These are phyloP conservation scores for Rubia occidens DNA, from an alignment of 305 asterid species.

Conservation along the genomic window DNA sequence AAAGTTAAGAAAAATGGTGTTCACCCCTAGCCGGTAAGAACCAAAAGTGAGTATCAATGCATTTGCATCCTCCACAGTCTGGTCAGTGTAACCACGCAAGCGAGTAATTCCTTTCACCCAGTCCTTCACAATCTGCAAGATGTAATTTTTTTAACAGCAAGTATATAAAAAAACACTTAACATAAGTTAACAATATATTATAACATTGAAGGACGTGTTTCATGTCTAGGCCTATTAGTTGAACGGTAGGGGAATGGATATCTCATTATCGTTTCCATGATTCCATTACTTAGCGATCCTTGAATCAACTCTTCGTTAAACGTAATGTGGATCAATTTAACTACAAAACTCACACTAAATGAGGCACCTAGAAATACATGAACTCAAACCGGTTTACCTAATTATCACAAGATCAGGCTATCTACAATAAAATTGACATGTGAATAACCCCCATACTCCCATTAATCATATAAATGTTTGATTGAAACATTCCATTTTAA, in stretches of 20 bases:
- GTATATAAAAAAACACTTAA: neutral
- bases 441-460: neutral
- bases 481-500: neutral
- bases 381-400: neutral
- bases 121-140: slow-evolving; percentile 59
- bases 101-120: slow-evolving; percentile 88
- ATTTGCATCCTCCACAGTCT: slow-evolving; percentile 91
- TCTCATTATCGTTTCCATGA: neutral
- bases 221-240: neutral
- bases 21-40: slow-evolving; percentile 92
- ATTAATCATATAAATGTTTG: neutral
- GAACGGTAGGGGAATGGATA: neutral
- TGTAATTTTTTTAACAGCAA: neutral
- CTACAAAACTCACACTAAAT: neutral
- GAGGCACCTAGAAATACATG: neutral
- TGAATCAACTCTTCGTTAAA: neutral
- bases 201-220: neutral
- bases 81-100: slow-evolving; percentile 69
- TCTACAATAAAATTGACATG: neutral
- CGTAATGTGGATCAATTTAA: neutral
- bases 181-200: neutral
- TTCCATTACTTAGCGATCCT: neutral
- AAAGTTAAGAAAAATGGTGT: slow-evolving; percentile 17
- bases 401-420: neutral
- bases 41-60: slow-evolving; percentile 88